Base-by-base conservation (phyloP, 805 yeast species). In the Tetrapisispora iriomotensis region DNA sequence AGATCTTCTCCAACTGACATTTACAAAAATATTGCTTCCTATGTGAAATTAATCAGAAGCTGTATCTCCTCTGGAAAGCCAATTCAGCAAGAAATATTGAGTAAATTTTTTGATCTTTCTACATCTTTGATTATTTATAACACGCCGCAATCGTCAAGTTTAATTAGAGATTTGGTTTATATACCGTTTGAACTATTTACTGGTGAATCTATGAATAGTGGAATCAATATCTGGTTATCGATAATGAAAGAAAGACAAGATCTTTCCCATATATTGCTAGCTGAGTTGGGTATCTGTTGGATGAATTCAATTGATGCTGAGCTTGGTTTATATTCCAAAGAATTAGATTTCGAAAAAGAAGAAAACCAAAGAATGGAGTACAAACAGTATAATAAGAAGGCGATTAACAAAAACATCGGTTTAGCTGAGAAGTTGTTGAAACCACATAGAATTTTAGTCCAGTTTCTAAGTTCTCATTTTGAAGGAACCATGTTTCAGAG, bases 361-460 rank as follows among this genome's bases (percentile, higher is more conserved):
- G 83, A 79, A 40, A 79, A 68, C 57, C 63, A 74, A 46, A 70
- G 68, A 37, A 92, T 92, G 98, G 92, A 84, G 46, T 92, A 92
- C 51, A 65, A 87, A 1, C 96, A 98, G 9, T 78, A 94, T 34
- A 79, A 82, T 60, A 79, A 76, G 47, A 66, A 67, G 33, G 68
- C 66, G 6, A 69, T 79, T 7, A 72, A 73, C 39, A 74, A 71
- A 43, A 61, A 65, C 25, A 77, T 85, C 0, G 58, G 61, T 2
- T 46, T 56, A 2, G 76, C 79, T 1, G 67, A 71, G 4, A 63
- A 68, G 37, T 57, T 67, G 5, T 61, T 75, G 41, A 76, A 77
- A 39, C 83, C 94, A 0, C 96, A 92, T 56, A 59, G 74, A 29
- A 70, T 72, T 41, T 68, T 92, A 21, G 75, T 85, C 34, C 65